These are phyloP conservation scores for Vigna trinervia DNA, from an alignment of 306 rosid genomes.

Conservation along the genomic window DNA sequence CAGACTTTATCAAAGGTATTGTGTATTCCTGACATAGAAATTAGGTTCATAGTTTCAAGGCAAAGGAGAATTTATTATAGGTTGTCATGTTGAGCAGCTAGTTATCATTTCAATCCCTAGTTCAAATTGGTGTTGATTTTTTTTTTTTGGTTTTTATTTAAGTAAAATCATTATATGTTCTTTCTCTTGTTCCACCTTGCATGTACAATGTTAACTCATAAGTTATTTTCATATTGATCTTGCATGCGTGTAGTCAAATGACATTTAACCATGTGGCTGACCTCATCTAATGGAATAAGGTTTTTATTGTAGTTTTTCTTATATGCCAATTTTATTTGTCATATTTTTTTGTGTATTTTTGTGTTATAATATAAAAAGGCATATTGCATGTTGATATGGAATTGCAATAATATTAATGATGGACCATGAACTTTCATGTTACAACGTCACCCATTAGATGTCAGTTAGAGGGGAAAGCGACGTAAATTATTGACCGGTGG, in stretches of 20 bases:
- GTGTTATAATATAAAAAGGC: not conserved
- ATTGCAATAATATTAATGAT: too few relatives aligned
- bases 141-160: constrained; percentile 6
- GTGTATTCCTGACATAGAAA: constrained; percentile 27
- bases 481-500: too few relatives aligned
- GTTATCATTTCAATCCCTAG: not conserved
- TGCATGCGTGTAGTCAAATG: not conserved
- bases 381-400: not conserved
- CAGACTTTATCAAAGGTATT: constrained; percentile 91
- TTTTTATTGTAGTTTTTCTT: not conserved
- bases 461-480: too few relatives aligned
- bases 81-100: not conserved
- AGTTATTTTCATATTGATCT: not conserved
- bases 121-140: not conserved
- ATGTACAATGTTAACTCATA: not conserved
- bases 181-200: not conserved
- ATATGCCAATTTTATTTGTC: not conserved
- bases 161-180: not conserved
- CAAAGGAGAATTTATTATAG: constrained; percentile 14
- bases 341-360: not conserved
- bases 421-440: too few relatives aligned
- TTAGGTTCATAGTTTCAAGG: constrained; percentile 14
- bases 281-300: not conserved
- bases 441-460: too few relatives aligned
- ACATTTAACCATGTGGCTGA: not conserved